Conservation (phyloP, 2,329 filamentous ascomycete species). For the Huntiella omanensis region DNA sequence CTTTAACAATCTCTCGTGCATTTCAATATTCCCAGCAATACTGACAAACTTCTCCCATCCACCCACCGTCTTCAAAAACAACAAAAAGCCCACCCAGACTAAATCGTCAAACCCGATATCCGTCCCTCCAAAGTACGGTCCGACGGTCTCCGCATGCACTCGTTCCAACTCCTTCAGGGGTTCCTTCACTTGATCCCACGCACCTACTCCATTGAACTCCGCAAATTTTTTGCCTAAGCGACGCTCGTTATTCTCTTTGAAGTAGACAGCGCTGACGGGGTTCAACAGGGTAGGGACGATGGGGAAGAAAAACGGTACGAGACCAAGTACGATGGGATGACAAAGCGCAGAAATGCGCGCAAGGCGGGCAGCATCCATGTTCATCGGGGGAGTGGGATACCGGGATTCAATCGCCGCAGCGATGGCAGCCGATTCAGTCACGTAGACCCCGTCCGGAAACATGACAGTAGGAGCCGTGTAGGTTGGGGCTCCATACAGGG, state of each 20-base stretch:
- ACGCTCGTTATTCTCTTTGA: neutral
- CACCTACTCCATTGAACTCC: constrained; percentile 28
- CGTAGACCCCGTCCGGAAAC: constrained; percentile 34
- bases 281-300: constrained; percentile 34
- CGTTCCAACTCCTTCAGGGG: constrained; percentile 20
- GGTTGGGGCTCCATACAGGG: constrained; percentile 14
- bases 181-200: constrained; percentile 25
- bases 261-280: constrained; percentile 29
- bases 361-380: constrained; percentile 34
- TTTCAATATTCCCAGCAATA: constrained; percentile 19
- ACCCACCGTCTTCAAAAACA: constrained; percentile 23
- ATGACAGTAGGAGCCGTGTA: constrained; percentile 39
- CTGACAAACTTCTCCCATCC: constrained; percentile 20
- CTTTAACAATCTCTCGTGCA: constrained; percentile 23
- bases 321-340: constrained; percentile 14
- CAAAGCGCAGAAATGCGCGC: constrained; percentile 23
- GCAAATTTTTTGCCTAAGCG: constrained; percentile 21
- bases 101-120: constrained; percentile 39
- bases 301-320: constrained; percentile 27
- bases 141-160: constrained; percentile 34
- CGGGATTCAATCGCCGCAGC: constrained; percentile 36
- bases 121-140: constrained; percentile 42
- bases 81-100: constrained; percentile 29
- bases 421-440: constrained; percentile 48
- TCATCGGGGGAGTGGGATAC: constrained; percentile 38